phyloP scores from a whole-genome alignment of 2,329 filamentous ascomycete species.

The Kalmusia sp. region DNA sequence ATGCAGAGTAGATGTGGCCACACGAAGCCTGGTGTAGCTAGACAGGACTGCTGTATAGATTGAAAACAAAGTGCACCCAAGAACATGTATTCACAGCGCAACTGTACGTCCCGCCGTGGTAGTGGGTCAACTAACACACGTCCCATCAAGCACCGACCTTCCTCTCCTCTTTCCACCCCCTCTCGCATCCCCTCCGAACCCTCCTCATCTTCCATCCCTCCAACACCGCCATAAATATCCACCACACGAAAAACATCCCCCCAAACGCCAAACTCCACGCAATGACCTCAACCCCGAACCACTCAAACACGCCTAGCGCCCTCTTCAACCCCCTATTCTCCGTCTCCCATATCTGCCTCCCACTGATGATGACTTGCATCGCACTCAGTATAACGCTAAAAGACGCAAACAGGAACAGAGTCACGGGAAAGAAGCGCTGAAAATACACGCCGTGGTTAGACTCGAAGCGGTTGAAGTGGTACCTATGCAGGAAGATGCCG shows the following conservation, averaged over 20 bases:
- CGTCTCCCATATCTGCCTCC: conserved; percentile 18
- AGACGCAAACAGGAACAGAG: conserved; percentile 27
- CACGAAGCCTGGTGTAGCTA: no score
- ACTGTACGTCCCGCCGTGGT: no score
- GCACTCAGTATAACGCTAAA: conserved; percentile 27
- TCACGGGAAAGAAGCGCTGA: conserved; percentile 23
- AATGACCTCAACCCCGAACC: conserved; percentile 23
- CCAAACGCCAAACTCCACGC: conserved; percentile 27
- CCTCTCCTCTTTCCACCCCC: conserved; percentile 11
- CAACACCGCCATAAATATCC: conserved; percentile 18
- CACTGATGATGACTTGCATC: conserved; percentile 30
- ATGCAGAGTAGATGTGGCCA: no score
- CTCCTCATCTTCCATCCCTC: conserved; percentile 21
- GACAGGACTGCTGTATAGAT: no score
- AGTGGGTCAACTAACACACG: no score
- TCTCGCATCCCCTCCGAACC: conserved; percentile 12
- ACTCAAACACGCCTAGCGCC: conserved; percentile 21
- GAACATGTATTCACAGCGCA: no score
- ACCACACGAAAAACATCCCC: conserved; percentile 24
- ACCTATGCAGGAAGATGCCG: conserved; percentile 17
- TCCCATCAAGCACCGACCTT: background rate
- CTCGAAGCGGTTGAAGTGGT: conserved; percentile 28
- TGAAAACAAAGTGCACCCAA: no score
- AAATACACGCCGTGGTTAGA: conserved; percentile 23
- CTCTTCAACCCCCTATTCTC: conserved; percentile 23